Conservation (phyloP, 1,139 yeast genomes). For the Taphrina flavorubra region DNA sequence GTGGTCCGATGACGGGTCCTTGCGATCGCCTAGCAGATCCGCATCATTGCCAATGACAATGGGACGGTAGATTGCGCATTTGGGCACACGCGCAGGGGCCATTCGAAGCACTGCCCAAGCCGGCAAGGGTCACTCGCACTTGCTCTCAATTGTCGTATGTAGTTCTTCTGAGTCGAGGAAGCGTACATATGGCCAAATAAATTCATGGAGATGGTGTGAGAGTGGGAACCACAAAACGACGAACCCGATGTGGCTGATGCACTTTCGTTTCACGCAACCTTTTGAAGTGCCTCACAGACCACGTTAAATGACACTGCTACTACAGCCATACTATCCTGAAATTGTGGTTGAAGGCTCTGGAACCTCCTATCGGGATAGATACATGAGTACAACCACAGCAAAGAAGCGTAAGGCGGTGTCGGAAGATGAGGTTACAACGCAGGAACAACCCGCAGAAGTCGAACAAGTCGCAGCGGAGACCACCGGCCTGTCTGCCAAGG, state of each 20-base stretch:
- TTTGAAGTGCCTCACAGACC: too few species aligned
- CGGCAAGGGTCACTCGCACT: not conserved
- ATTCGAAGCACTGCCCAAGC: not conserved
- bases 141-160: not conserved
- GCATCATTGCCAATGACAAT: slow-evolving; percentile 42
- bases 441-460: not conserved
- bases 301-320: not conserved
- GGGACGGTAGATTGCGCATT: slow-evolving; percentile 39
- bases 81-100: slow-evolving; percentile 41
- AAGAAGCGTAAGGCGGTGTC: slow-evolving; percentile 17
- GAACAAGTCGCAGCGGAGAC: not conserved
- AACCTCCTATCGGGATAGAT: not conserved
- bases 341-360: not conserved
- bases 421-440: not conserved
- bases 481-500: slow-evolving; percentile 1
- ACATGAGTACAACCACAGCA: slow-evolving; percentile 9
- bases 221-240: not conserved
- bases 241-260: slow-evolving; percentile 11
- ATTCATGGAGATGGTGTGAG: too few species aligned
- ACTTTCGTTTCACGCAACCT: not conserved
- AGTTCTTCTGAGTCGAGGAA: not conserved
- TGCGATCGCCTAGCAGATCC: slow-evolving; percentile 38
- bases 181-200: too few species aligned
- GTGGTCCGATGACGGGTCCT: slow-evolving; percentile 67
- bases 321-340: not conserved